Percentiles rank a stretch among this genome's conserved stretches.
These are phyloP conservation scores for Haberlea rhodopensis DNA, from an alignment of 257 asterid species.

Conservation along the genomic window DNA sequence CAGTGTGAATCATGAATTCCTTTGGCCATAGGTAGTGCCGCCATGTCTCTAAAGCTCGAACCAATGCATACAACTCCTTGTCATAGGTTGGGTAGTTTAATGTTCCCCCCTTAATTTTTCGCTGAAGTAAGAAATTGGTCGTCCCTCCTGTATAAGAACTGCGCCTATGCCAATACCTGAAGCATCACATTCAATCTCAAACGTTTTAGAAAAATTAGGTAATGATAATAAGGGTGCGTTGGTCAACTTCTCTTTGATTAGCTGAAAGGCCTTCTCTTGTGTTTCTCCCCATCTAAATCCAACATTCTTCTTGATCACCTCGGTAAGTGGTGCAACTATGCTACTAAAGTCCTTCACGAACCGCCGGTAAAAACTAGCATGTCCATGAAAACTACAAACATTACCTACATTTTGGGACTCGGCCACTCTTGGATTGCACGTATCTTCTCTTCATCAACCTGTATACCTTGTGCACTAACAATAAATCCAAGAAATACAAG, in stretches of 20 bases:
- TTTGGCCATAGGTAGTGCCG: background rate
- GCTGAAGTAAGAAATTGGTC: background rate
- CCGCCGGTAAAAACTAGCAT: background rate
- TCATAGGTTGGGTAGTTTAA: background rate
- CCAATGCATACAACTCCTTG: conserved; percentile 14
- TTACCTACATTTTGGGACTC: too few species aligned
- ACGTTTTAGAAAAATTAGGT: background rate
- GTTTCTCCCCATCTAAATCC: background rate
- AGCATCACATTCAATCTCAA: background rate
- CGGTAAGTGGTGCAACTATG: background rate
- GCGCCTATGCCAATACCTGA: background rate
- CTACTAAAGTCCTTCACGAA: background rate
- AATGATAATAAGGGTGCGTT: background rate
- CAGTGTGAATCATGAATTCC: background rate
- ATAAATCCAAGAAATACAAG: conserved; percentile 8
- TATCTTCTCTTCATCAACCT: conserved; percentile 5
- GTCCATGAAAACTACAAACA: conserved; percentile 10
- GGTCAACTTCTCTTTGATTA: background rate
- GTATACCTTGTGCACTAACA: conserved; percentile 9
- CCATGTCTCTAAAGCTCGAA: background rate
- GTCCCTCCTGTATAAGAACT: background rate
- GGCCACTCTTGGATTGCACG: conserved; percentile 17
- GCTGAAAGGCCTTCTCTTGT: background rate
- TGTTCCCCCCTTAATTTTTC: background rate
- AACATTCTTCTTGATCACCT: background rate